phyloP scores from a whole-genome alignment of 2,329 filamentous ascomycete genomes.

The Fusarium protoensiforme region DNA sequence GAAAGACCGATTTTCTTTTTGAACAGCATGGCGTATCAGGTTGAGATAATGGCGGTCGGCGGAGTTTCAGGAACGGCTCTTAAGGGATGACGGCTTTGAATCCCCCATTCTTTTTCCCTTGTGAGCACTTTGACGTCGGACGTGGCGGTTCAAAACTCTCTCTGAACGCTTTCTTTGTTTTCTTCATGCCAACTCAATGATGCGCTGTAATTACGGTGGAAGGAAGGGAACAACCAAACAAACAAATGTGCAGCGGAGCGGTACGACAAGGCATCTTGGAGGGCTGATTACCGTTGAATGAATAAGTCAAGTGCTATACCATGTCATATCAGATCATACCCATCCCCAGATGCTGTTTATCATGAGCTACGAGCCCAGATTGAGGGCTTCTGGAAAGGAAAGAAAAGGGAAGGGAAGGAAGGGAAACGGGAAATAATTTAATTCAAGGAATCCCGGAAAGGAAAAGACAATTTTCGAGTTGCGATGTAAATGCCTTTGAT shows the following conservation, averaged over 20 bases:
- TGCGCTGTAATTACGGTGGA: conserved; percentile 25
- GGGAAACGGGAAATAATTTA: conserved; percentile 6
- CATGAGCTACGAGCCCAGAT: conserved; percentile 5
- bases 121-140: conserved; percentile 18
- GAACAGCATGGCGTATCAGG: conserved; percentile 43
- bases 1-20: conserved; percentile 35
- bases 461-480: background rate
- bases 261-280: background rate
- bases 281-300: conserved; percentile 11
- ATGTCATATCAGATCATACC: background rate
- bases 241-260: background rate
- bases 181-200: conserved; percentile 25
- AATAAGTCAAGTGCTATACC: conserved; percentile 11
- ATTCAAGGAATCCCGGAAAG: conserved; percentile 6
- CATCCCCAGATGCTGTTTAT: conserved; percentile 11
- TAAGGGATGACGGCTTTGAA: conserved; percentile 26
- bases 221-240: conserved; percentile 17
- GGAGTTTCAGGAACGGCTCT: conserved; percentile 38
- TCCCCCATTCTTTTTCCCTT: conserved; percentile 26
- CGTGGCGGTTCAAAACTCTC: conserved; percentile 16
- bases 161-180: conserved; percentile 15
- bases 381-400: conserved; percentile 11
- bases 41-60: conserved; percentile 28
- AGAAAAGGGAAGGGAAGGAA: background rate
- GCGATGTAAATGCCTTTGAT: background rate